Evolutionary conservation across 2,329 filamentous ascomycete genomes (phyloP).

Genomic region (Verticillium dahliae): DNA sequence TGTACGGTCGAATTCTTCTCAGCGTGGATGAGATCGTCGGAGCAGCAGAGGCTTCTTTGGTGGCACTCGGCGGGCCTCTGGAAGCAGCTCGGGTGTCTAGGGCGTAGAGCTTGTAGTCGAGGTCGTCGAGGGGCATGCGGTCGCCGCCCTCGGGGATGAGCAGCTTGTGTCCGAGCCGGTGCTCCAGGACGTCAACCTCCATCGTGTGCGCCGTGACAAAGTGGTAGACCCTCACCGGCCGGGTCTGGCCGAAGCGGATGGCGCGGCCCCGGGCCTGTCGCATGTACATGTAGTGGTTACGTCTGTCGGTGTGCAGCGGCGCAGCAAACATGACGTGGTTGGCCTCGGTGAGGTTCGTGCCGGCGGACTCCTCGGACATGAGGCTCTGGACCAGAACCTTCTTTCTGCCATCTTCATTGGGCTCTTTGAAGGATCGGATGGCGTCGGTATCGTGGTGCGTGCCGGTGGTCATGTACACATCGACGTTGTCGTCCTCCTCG

Average conservation of each 20-base stretch:
- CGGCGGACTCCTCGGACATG: slow-evolving; percentile 29
- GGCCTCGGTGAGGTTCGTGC: slow-evolving; percentile 32
- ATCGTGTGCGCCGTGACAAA: slow-evolving; percentile 29
- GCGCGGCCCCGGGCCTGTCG: slow-evolving; percentile 32
- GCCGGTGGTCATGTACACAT: slow-evolving; percentile 7
- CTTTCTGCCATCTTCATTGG: slow-evolving; percentile 3
- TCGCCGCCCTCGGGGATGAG: background rate
- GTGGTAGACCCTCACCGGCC: slow-evolving; percentile 30
- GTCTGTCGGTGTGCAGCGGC: slow-evolving; percentile 23
- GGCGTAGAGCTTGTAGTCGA: background rate
- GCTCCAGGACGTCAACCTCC: slow-evolving; percentile 31
- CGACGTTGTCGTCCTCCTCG: slow-evolving; percentile 4
- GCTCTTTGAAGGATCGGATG: slow-evolving; percentile 20
- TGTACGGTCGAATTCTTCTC: background rate
- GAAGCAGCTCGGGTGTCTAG: background rate
- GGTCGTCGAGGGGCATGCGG: background rate
- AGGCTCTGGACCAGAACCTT: slow-evolving; percentile 29
- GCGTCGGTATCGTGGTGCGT: background rate
- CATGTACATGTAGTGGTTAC: slow-evolving; percentile 26
- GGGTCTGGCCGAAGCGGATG: slow-evolving; percentile 30
- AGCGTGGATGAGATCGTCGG: background rate
- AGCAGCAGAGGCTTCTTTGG: background rate
- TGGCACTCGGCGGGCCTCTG: background rate
- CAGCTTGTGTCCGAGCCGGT: slow-evolving; percentile 10
- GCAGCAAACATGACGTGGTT: slow-evolving; percentile 35